Conservation (phyloP, 1,284 basidiomycete species). For the Rugosomyces carneus region DNA sequence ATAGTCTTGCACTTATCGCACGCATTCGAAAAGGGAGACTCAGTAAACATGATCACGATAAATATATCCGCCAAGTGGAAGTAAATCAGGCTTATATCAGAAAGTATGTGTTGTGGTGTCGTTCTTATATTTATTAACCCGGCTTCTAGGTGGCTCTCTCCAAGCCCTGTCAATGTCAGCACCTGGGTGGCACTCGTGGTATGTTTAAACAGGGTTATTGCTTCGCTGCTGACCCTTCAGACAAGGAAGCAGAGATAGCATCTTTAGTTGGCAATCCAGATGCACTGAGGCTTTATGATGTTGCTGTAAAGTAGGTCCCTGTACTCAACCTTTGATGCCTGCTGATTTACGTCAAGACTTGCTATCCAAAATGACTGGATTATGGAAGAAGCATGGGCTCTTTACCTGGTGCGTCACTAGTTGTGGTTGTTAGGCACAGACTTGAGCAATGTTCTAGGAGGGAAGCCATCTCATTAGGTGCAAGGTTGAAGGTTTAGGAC, state of each 20-base stretch:
- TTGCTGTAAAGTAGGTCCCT: constrained; percentile 50
- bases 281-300: constrained; percentile 60
- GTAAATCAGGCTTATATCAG: constrained; percentile 54
- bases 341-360: constrained; percentile 30
- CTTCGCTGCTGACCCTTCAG: constrained; percentile 2
- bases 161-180: constrained; percentile 60
- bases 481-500: constrained; percentile 58
- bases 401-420: constrained; percentile 45
- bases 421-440: constrained; percentile 2
- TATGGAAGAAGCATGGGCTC: constrained; percentile 62
- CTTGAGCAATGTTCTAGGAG: constrained; percentile 43
- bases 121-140: constrained; percentile 4
- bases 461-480: constrained; percentile 63
- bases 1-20: constrained; percentile 54
- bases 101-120: constrained; percentile 32
- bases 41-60: constrained; percentile 28
- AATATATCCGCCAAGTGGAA: constrained; percentile 51
- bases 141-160: constrained; percentile 51
- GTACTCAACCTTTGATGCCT: not conserved
- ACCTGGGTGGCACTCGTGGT: constrained; percentile 65
- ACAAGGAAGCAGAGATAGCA: constrained; percentile 61
- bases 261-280: constrained; percentile 48
- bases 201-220: constrained; percentile 19
- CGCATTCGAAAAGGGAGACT: constrained; percentile 44
- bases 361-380: constrained; percentile 63